phyloP scores from a whole-genome alignment of 2,329 filamentous ascomycete species.

The Neopestalotiopsis sp. region DNA sequence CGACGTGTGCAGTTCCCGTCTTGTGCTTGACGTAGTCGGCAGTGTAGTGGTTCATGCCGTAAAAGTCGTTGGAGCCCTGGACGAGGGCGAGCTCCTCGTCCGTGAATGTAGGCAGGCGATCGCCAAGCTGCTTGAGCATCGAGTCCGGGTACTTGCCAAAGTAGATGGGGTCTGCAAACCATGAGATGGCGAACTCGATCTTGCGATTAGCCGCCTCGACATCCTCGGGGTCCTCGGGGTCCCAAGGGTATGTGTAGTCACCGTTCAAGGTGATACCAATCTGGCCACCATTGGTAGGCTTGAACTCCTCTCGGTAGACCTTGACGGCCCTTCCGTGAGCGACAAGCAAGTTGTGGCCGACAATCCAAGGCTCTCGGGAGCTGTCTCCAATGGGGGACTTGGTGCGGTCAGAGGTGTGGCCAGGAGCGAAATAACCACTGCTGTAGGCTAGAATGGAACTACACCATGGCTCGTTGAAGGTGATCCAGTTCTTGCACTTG shows the following conservation, averaged over 20 bases:
- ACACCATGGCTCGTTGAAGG: conserved; percentile 91
- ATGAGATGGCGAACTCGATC: conserved; percentile 85
- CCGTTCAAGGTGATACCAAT: conserved; percentile 91
- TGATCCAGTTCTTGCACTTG: conserved; percentile 87
- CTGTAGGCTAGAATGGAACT: conserved; percentile 81
- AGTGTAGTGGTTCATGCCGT: conserved; percentile 94
- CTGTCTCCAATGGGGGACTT: conserved; percentile 76
- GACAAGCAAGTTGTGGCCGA: conserved; percentile 79
- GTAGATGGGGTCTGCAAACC: conserved; percentile 90
- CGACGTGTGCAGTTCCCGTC: conserved; percentile 59
- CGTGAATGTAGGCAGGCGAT: conserved; percentile 77
- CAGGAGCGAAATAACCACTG: conserved; percentile 79
- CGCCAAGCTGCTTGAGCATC: conserved; percentile 81
- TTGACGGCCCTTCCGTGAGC: conserved; percentile 83
- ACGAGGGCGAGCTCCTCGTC: conserved; percentile 75
- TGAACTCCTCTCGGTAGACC: conserved; percentile 83
- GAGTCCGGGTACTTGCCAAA: conserved; percentile 82
- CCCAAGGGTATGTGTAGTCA: conserved; percentile 83
- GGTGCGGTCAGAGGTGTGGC: conserved; percentile 76
- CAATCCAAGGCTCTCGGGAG: conserved; percentile 79
- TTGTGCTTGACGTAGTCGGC: conserved; percentile 84
- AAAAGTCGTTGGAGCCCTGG: conserved; percentile 88
- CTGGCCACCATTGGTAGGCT: conserved; percentile 72
- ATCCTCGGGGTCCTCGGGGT: conserved; percentile 75
- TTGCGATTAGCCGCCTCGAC: conserved; percentile 79